Percentiles rank a stretch among this genome's conserved stretches.
These are phyloP conservation scores for Sodiomyces alkalinus DNA, from an alignment of 2,329 filamentous ascomycete genomes.

Conservation along the genomic window DNA sequence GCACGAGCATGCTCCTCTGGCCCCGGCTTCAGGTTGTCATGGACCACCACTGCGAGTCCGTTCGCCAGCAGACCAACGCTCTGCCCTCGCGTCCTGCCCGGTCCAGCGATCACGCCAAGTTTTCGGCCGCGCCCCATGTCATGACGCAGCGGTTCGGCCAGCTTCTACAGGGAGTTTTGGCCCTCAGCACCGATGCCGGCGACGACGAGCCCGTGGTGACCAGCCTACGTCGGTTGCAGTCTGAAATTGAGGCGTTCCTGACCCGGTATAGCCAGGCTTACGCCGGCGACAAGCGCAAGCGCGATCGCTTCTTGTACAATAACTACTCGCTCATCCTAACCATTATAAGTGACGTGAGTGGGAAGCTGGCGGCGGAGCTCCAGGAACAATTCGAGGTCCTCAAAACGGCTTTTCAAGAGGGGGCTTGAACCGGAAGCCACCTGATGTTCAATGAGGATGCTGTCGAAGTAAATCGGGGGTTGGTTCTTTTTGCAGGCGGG, in stretches of 20 bases:
- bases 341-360: slow-evolving; percentile 66
- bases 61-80: slow-evolving; percentile 46
- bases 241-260: slow-evolving; percentile 73
- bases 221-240: slow-evolving; percentile 60
- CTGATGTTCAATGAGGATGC: not conserved
- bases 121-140: slow-evolving; percentile 74
- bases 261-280: slow-evolving; percentile 62
- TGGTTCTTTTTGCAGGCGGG: too few species aligned
- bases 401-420: slow-evolving; percentile 42
- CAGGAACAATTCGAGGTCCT: slow-evolving; percentile 58
- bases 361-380: slow-evolving; percentile 61
- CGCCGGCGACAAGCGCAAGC: slow-evolving; percentile 59
- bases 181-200: slow-evolving; percentile 74
- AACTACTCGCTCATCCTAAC: slow-evolving; percentile 93
- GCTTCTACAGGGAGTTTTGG: slow-evolving; percentile 70
- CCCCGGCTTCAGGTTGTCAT: slow-evolving; percentile 88
- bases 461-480: too few species aligned
- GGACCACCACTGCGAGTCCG: slow-evolving; percentile 80
- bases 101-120: slow-evolving; percentile 32
- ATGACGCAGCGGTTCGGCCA: slow-evolving; percentile 93
- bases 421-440: too few species aligned
- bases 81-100: slow-evolving; percentile 30
- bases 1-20: slow-evolving; percentile 91
- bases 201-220: slow-evolving; percentile 87
- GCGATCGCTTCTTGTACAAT: slow-evolving; percentile 81